These are phyloP conservation scores for Trichophyton benhamiae DNA, from an alignment of 2,329 filamentous ascomycete species.

Conservation along the genomic window DNA sequence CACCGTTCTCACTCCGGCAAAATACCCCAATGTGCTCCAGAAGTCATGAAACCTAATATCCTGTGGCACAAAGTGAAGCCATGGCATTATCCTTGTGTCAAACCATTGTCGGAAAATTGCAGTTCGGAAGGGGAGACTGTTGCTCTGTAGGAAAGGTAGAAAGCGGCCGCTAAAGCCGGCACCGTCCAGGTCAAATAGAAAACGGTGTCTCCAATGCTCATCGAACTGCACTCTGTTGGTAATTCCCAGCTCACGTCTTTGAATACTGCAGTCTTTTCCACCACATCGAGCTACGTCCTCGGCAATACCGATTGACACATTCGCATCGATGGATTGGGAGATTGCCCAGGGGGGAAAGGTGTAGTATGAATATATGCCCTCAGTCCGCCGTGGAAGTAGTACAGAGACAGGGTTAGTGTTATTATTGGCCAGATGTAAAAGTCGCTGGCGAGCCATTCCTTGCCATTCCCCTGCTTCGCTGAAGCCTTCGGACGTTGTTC, in stretches of 20 bases:
- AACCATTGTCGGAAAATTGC: conserved; percentile 70
- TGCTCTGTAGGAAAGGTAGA: conserved; percentile 52
- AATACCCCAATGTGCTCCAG: conserved; percentile 63
- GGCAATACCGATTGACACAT: conserved; percentile 48
- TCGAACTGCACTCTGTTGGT: conserved; percentile 39
- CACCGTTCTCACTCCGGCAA: conserved; percentile 44
- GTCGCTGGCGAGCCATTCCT: conserved; percentile 57
- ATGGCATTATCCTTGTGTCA: conserved; percentile 58
- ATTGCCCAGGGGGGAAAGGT: conserved; percentile 33
- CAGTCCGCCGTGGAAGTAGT: conserved; percentile 39
- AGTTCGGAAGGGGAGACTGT: conserved; percentile 55
- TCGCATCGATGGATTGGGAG: conserved; percentile 39
- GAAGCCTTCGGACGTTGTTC: conserved; percentile 48
- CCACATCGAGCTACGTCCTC: conserved; percentile 46
- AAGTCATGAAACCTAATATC: conserved; percentile 61
- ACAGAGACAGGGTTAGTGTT: conserved; percentile 40
- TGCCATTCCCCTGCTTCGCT: conserved; percentile 46
- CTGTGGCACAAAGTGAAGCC: conserved; percentile 70
- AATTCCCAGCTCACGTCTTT: conserved; percentile 42
- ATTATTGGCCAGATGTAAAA: conserved; percentile 56
- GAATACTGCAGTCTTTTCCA: conserved; percentile 40
- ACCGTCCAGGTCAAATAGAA: conserved; percentile 60
- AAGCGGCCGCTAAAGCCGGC: conserved; percentile 54
- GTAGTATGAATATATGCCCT: conserved; percentile 41
- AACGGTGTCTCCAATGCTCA: conserved; percentile 53